Conservation (phyloP, 179 eudicot species). For the Pouteria campechiana region DNA sequence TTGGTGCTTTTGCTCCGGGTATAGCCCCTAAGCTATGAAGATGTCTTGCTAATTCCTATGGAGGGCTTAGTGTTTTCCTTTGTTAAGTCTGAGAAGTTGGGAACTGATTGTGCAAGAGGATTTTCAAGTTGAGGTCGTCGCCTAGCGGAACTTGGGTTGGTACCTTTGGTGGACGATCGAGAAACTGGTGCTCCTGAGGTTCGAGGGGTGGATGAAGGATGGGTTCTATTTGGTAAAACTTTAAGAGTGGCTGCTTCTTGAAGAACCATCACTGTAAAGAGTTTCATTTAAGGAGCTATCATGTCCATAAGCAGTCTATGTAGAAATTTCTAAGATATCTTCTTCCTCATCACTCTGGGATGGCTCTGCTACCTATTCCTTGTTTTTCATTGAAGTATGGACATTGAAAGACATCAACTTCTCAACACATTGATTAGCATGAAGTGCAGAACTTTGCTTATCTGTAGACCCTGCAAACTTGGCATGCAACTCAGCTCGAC, state of each 20-base stretch:
- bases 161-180: conserved; percentile 49
- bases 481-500: conserved; percentile 65
- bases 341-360: conserved; percentile 61
- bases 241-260: conserved; percentile 39
- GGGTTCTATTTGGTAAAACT: conserved; percentile 27
- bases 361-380: not conserved
- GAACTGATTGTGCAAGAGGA: conserved; percentile 89
- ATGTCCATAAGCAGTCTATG: conserved; percentile 27
- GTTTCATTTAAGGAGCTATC: conserved; percentile 18
- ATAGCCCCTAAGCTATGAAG: conserved; percentile 49
- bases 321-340: conserved; percentile 39
- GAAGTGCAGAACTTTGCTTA: conserved; percentile 28
- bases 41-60: conserved; percentile 40
- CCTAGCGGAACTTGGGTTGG: conserved; percentile 41
- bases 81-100: conserved; percentile 78
- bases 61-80: conserved; percentile 83
- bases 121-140: conserved; percentile 69
- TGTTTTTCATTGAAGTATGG: conserved; percentile 29
- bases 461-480: conserved; percentile 54
- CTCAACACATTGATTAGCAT: conserved; percentile 59
- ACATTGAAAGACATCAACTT: conserved; percentile 52
- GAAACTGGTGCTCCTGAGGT: conserved; percentile 33
- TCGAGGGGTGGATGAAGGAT: conserved; percentile 53
- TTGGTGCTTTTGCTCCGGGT: conserved; percentile 57
- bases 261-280: conserved; percentile 25